Evolutionary conservation across 805 yeast species (phyloP).

Genomic region (Starmerella apicola): DNA sequence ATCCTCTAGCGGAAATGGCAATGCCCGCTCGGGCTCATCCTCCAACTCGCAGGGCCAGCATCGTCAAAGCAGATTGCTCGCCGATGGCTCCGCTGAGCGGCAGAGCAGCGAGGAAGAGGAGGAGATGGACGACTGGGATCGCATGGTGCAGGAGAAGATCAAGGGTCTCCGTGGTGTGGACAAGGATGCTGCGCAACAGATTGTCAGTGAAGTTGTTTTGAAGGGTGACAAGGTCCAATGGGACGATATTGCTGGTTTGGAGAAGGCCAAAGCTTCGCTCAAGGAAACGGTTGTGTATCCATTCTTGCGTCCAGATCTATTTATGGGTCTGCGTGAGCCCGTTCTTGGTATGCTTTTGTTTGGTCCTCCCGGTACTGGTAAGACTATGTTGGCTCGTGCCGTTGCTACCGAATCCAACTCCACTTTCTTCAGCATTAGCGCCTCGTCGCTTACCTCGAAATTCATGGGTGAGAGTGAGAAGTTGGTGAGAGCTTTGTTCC

Average conservation of each 20-base stretch:
- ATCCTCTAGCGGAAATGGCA: neutral
- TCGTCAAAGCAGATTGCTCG: conserved; percentile 3
- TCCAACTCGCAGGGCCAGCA: conserved; percentile 1
- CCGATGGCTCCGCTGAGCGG: conserved; percentile 10
- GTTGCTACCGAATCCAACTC: conserved; percentile 92
- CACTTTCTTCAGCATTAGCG: conserved; percentile 82
- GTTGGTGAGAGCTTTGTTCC: conserved; percentile 76
- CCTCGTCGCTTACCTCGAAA: conserved; percentile 76
- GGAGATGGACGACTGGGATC: conserved; percentile 26
- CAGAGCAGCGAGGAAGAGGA: conserved; percentile 1
- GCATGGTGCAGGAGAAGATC: conserved; percentile 25
- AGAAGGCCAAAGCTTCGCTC: conserved; percentile 72
- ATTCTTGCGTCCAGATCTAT: conserved; percentile 82
- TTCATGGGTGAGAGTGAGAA: conserved; percentile 86
- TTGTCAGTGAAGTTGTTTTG: conserved; percentile 75
- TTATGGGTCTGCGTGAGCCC: conserved; percentile 83
- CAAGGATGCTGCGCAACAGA: conserved; percentile 63
- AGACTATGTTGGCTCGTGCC: conserved; percentile 92
- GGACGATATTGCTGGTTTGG: conserved; percentile 92
- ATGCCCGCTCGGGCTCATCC: neutral
- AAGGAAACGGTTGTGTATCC: conserved; percentile 96
- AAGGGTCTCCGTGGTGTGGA: conserved; percentile 54
- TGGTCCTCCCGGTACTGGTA: conserved; percentile 99
- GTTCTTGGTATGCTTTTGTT: conserved; percentile 90
- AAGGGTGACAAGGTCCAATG: conserved; percentile 85